Conservation (phyloP, 768 basidiomycete genomes). For the Candolleomyces eurysporus region DNA sequence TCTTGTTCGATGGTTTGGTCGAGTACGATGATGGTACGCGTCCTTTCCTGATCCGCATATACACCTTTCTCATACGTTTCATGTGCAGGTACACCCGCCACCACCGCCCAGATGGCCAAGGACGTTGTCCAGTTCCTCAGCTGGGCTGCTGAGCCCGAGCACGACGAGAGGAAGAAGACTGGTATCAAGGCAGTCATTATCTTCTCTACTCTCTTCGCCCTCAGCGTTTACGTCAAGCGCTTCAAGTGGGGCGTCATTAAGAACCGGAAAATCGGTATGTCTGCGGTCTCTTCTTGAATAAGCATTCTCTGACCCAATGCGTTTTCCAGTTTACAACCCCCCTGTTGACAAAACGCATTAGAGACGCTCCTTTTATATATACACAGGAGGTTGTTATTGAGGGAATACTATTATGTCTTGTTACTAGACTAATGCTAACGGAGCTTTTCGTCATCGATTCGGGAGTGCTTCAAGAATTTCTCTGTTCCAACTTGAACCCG, state of each 20-base stretch:
- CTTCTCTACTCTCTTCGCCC: conserved; percentile 77
- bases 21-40: conserved; percentile 90
- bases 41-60: not conserved
- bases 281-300: not conserved
- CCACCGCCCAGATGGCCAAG: conserved; percentile 98
- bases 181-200: conserved; percentile 95
- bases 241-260: conserved; percentile 95
- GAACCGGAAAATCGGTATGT: conserved; percentile 88
- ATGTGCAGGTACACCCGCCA: conserved; percentile 82
- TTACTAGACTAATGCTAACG: conserved; percentile 20
- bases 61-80: conserved; percentile 1
- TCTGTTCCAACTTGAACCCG: too few species aligned
- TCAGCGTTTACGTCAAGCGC: conserved; percentile 88
- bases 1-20: conserved; percentile 92
- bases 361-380: conserved; percentile 18
- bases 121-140: conserved; percentile 93
- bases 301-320: conserved; percentile 5
- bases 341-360: conserved; percentile 57
- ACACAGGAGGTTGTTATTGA: conserved; percentile 19
- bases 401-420: conserved; percentile 16
- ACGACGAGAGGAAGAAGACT: conserved; percentile 96
- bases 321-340: conserved; percentile 55
- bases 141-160: conserved; percentile 98
- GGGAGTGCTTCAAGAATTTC: too few species aligned
- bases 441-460: not conserved